Evolutionary conservation across 2,329 filamentous ascomycete genomes (phyloP).

Genomic region (Paradendryphiella salina): DNA sequence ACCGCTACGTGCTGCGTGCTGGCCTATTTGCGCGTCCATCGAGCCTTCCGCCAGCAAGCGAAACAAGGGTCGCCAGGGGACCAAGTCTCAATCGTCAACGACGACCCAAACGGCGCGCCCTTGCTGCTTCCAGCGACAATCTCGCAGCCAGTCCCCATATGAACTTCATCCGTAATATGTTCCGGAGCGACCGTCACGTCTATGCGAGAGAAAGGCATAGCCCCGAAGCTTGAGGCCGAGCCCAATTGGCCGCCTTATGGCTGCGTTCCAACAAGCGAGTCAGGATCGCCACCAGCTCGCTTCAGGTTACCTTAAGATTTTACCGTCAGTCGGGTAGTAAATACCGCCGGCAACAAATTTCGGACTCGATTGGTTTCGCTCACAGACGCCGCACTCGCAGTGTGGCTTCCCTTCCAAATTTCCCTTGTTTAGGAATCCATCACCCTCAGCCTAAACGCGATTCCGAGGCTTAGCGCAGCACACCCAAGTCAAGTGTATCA

Average conservation of each 20-base stretch:
- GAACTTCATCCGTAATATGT: neutral
- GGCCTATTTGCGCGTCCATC: neutral
- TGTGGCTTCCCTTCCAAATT: neutral
- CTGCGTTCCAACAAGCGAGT: conserved; percentile 8
- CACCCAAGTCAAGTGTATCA: conserved; percentile 13
- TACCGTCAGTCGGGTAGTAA: neutral
- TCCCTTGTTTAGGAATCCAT: conserved; percentile 2
- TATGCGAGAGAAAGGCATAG: neutral
- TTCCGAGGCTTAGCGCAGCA: conserved; percentile 11
- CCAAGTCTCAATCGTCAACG: conserved; percentile 7
- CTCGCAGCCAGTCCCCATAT: neutral
- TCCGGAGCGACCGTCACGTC: conserved; percentile 9
- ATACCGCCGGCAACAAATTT: conserved; percentile 1
- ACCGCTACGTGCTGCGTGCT: neutral
- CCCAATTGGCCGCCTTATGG: conserved; percentile 8
- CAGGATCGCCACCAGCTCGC: conserved; percentile 4
- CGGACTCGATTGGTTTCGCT: neutral
- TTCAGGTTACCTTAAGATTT: neutral
- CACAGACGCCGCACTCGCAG: neutral
- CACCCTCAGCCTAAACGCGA: conserved; percentile 17
- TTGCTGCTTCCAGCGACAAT: conserved; percentile 19
- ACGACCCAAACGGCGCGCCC: conserved; percentile 18
- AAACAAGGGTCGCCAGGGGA: conserved; percentile 3
- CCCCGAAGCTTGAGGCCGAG: neutral
- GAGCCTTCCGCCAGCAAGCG: neutral